Evolutionary conservation across 208 protist genomes (phyloP).

Genomic region (Sergeia podlipaevii): DNA sequence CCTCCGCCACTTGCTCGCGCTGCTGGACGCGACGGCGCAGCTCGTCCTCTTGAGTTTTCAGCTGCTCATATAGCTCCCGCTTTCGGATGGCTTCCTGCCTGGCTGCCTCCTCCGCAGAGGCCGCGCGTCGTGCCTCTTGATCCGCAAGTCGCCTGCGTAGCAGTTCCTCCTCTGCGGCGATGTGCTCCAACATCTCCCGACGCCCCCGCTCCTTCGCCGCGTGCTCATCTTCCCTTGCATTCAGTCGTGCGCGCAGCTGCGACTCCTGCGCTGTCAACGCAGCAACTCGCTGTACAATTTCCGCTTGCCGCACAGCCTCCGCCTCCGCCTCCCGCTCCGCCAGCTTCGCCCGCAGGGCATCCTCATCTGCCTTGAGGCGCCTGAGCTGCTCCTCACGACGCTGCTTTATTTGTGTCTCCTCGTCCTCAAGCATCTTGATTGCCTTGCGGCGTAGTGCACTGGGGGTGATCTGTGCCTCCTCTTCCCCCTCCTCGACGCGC

Average conservation of each 20-base stretch:
- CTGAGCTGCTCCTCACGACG: conserved; percentile 15
- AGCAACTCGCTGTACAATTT: conserved; percentile 25
- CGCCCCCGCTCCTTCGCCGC: conserved; percentile 29
- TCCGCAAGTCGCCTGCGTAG: conserved; percentile 44
- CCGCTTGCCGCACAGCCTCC: conserved; percentile 16
- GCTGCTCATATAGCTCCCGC: conserved; percentile 56
- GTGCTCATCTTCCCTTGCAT: conserved; percentile 20
- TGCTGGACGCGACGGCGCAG: conserved; percentile 46
- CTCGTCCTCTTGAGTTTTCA: conserved; percentile 58
- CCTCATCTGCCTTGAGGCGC: conserved; percentile 15
- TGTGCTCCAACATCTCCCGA: conserved; percentile 33
- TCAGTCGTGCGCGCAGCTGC: conserved; percentile 27
- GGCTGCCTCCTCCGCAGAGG: conserved; percentile 27
- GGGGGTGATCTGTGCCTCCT: conserved; percentile 4
- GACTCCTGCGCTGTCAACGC: conserved; percentile 34
- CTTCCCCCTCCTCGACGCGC: too few relatives aligned
- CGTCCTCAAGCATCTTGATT: conserved; percentile 68
- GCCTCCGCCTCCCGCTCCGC: conserved; percentile 4
- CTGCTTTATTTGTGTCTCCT: conserved; percentile 45
- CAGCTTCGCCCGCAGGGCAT: conserved; percentile 16
- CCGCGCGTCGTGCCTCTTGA: conserved; percentile 39
- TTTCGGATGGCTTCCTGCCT: conserved; percentile 25
- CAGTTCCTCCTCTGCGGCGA: conserved; percentile 61
- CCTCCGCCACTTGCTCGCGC: conserved; percentile 16
- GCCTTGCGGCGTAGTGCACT: conserved; percentile 49